A percentile compares a stretch with the other conserved stretches of the same genome.
phyloP scores from a whole-genome alignment of 208 protist genomes.

The Willaertia magna region DNA sequence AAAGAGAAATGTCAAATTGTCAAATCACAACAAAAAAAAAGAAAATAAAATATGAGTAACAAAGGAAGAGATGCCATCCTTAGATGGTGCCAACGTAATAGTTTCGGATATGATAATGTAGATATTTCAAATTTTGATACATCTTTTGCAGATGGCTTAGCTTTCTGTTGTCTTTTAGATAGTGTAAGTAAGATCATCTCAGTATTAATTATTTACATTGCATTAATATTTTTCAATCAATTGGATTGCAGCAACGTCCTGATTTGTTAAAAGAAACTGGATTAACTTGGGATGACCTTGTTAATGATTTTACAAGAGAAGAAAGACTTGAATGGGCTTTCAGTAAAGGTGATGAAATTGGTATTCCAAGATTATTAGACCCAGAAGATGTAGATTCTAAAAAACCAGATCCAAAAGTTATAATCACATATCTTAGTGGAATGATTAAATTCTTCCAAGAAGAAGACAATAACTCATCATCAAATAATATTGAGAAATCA shows the following conservation, averaged over 20 bases:
- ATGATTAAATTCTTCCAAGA: not conserved
- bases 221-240: not conserved
- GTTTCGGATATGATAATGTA: not conserved
- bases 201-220: not conserved
- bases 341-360: not conserved
- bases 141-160: not conserved
- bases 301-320: not conserved
- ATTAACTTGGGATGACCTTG: not conserved
- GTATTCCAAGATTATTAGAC: not conserved
- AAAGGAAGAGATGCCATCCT: not conserved
- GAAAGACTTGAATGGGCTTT: constrained; percentile 2
- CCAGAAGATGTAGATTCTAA: not conserved
- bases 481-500: not conserved
- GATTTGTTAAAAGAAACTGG: not conserved
- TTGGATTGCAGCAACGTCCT: not conserved
- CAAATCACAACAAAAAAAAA: too few species aligned
- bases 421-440: not conserved
- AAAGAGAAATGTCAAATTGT: too few species aligned
- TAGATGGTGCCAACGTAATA: not conserved
- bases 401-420: not conserved
- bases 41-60: too few species aligned
- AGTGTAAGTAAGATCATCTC: not conserved
- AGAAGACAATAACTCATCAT: not conserved
- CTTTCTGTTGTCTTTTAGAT: not conserved
- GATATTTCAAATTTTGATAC: not conserved